A percentile compares a stretch with the other conserved stretches of the same genome.
Evolutionary conservation across 164 flowering plant genomes (phyloP).

Genomic region (Nelumbo lutea): DNA sequence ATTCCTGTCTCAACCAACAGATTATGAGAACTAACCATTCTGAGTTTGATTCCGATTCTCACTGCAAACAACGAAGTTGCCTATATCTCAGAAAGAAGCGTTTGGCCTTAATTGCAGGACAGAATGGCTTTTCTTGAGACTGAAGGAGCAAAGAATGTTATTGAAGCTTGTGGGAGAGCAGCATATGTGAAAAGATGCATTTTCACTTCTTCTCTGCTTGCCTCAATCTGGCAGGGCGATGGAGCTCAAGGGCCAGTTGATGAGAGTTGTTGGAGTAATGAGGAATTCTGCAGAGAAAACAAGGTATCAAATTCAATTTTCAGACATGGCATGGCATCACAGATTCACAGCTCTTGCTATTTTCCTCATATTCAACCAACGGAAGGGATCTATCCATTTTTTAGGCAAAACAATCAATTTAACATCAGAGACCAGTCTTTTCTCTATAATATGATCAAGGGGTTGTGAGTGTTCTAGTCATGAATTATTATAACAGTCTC

Average conservation of each 20-base stretch:
- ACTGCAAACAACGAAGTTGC: too few relatives aligned
- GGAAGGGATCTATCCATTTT: too few relatives aligned
- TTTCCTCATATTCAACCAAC: not conserved
- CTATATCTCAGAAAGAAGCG: too few relatives aligned
- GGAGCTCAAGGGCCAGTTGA: conserved; percentile 10
- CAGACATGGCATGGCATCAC: too few relatives aligned
- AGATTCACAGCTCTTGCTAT: not conserved
- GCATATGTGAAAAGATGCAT: conserved; percentile 35
- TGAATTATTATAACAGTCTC: not conserved
- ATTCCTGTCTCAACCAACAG: too few relatives aligned
- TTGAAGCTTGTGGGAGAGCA: conserved; percentile 38
- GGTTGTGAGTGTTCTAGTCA: too few relatives aligned
- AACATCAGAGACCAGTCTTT: too few relatives aligned
- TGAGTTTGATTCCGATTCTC: too few relatives aligned
- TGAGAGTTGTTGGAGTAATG: conserved; percentile 35
- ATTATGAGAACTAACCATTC: too few relatives aligned
- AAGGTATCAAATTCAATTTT: conserved; percentile 22
- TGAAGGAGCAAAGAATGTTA: conserved; percentile 33
- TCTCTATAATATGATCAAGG: too few relatives aligned
- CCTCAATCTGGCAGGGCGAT: conserved; percentile 27
- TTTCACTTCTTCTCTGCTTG: conserved; percentile 41
- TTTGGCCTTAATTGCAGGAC: conserved; percentile 20
- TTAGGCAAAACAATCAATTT: too few relatives aligned
- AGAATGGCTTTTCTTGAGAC: conserved; percentile 36
- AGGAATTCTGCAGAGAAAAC: conserved; percentile 36